Evolutionary conservation across 2,329 filamentous ascomycete genomes (phyloP).

Genomic region (Thelonectria blattea): DNA sequence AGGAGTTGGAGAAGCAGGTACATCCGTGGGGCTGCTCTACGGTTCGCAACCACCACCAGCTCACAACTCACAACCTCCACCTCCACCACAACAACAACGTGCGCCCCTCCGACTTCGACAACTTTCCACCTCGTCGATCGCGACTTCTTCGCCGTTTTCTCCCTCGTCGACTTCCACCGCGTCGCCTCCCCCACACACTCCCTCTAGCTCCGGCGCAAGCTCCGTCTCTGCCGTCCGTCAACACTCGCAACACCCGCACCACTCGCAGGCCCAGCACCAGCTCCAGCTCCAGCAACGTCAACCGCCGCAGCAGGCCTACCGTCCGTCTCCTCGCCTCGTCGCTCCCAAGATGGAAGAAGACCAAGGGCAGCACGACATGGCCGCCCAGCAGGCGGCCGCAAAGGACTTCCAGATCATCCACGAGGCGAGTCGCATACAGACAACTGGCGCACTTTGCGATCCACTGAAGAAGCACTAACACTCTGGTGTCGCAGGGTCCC

Average conservation of each 20-base stretch:
- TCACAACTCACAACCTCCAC: slow-evolving; percentile 21
- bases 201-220: slow-evolving; percentile 13
- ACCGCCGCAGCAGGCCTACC: slow-evolving; percentile 23
- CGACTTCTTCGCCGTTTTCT: slow-evolving; percentile 27
- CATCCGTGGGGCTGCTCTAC: slow-evolving; percentile 24
- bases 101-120: slow-evolving; percentile 21
- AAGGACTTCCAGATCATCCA: slow-evolving; percentile 64
- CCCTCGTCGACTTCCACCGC: slow-evolving; percentile 25
- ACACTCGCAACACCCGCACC: slow-evolving; percentile 27
- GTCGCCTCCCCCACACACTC: slow-evolving; percentile 26
- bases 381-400: slow-evolving; percentile 66
- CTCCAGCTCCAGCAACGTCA: slow-evolving; percentile 28
- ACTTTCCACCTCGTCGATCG: slow-evolving; percentile 25
- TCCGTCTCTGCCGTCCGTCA: slow-evolving; percentile 10
- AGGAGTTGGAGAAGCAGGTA: slow-evolving; percentile 36
- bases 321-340: slow-evolving; percentile 13
- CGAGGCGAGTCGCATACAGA: slow-evolving; percentile 51
- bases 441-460: slow-evolving; percentile 14
- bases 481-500: slow-evolving; percentile 69
- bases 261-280: slow-evolving; percentile 24
- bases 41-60: slow-evolving; percentile 19
- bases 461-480: slow-evolving; percentile 20
- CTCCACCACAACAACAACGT: slow-evolving; percentile 18
- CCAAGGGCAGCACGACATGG: slow-evolving; percentile 51
- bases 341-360: slow-evolving; percentile 44